Evolutionary conservation across 306 rosid genomes (phyloP), one percentile per base, ranked within the genome.

Genomic region (Acacia confusa): DNA sequence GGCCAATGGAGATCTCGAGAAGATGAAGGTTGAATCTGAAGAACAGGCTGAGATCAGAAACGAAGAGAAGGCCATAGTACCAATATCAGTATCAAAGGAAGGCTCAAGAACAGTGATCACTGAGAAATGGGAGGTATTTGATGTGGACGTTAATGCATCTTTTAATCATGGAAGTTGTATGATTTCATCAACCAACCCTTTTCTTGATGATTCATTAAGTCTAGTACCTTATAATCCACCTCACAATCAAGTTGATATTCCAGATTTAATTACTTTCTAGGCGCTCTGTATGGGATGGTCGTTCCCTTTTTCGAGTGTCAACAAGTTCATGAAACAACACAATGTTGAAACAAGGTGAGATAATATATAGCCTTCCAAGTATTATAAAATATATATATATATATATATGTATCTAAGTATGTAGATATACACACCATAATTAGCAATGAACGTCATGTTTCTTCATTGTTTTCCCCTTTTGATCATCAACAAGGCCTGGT

Each of bases 41-140:
- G 28, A 53, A 53, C 17, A 45, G 52, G 57, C 17, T 50, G 70
- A 78, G 14, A 47, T 38, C 40, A 36, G 40, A 2, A 70, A 17
- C 41, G 84, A 79, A 6, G 71, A 69, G n/a, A 78, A 75, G 52
- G 72, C 44, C 19, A 73, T 81, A 14, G 38, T 27, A 28, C 20
- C 14, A 7, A 7, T 10, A 14, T 47, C 19, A 47, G 40, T 36
- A 53, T 12, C 66, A 25, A 60, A 77, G 12, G 70, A 81, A 22
- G 55, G 9, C 52, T 84, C 85, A 78, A 80, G n/a, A 84, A 94
- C 98, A 2, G 85, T 92, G 58, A 84, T 94, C 38, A 94, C 97
- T 0, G 83, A 94, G 15, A 84, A 87, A 58, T 94, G 98, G 98
- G 97, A 89, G 73, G 82, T 85, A 28, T 94, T 94, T 77, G 97